phyloP scores from a whole-genome alignment of 345 rosid genomes.

The Punica granatum region DNA sequence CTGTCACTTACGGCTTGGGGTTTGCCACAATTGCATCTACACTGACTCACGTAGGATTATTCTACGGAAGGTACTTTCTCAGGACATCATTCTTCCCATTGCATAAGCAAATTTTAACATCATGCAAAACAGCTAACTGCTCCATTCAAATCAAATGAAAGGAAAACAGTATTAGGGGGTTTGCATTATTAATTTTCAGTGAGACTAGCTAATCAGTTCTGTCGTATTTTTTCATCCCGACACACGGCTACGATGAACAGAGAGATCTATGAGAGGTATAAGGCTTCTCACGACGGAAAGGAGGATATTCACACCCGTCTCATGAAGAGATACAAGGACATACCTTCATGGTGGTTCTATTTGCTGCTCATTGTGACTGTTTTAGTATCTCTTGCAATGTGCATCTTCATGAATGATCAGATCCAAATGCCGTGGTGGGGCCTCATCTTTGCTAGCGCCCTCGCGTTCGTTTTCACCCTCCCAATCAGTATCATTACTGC shows the following conservation, averaged over 20 bases:
- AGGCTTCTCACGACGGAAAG: conserved; percentile 13
- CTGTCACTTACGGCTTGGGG: conserved; percentile 17
- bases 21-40: conserved; percentile 20
- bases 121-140: background rate
- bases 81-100: background rate
- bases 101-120: background rate
- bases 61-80: conserved; percentile 15
- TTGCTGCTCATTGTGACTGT: conserved; percentile 10
- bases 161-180: too few relatives aligned
- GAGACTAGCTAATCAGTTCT: background rate
- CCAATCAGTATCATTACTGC: conserved; percentile 21
- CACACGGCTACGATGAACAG: background rate
- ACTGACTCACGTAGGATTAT: conserved; percentile 14
- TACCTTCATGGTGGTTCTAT: conserved; percentile 23
- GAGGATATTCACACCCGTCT: conserved; percentile 16
- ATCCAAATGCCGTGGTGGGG: conserved; percentile 23
- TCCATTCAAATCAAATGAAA: too few relatives aligned
- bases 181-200: too few relatives aligned
- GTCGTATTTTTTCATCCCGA: background rate
- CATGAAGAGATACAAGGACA: conserved; percentile 13
- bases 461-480: conserved; percentile 20
- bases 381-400: conserved; percentile 6
- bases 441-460: conserved; percentile 15
- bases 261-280: conserved; percentile 13
- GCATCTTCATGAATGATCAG: conserved; percentile 17